Evolutionary conservation across 179 eudicot genomes (phyloP).

Genomic region (Dionaea muscipula): DNA sequence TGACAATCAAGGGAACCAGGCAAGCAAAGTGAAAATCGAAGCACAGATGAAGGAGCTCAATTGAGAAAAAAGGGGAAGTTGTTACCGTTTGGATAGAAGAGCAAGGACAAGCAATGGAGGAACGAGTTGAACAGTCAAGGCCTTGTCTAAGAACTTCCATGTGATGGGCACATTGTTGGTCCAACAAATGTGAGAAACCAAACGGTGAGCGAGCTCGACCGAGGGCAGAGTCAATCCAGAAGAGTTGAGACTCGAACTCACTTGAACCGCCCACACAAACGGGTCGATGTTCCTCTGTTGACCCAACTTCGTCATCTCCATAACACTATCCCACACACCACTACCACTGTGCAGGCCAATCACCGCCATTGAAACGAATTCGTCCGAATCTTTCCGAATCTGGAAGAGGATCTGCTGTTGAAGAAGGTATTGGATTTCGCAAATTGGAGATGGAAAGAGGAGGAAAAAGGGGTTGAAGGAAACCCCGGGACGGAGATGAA

Average conservation of each 20-base stretch:
- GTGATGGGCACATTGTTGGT: constrained; percentile 52
- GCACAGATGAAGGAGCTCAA: not conserved
- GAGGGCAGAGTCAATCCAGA: constrained; percentile 59
- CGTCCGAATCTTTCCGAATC: no score
- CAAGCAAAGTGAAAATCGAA: not conserved
- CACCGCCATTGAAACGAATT: constrained; percentile 21
- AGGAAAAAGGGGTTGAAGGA: no score
- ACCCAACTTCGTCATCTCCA: constrained; percentile 51
- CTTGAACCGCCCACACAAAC: constrained; percentile 61
- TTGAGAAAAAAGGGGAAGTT: not conserved
- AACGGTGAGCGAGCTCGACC: constrained; percentile 46
- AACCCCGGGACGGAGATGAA: no score
- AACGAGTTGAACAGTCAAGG: constrained; percentile 41
- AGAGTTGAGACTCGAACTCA: constrained; percentile 48
- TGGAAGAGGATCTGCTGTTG: no score
- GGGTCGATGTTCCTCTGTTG: constrained; percentile 58
- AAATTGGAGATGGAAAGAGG: no score
- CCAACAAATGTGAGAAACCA: constrained; percentile 87
- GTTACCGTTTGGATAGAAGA: constrained; percentile 50
- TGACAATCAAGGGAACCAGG: no score
- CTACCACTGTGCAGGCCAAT: constrained; percentile 2
- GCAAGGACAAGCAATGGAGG: constrained; percentile 58
- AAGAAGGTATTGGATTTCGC: no score
- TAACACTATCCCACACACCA: constrained; percentile 46
- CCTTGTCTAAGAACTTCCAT: constrained; percentile 80